Conservation (phyloP, 768 basidiomycete species). For the Tubosaeta sp. region DNA sequence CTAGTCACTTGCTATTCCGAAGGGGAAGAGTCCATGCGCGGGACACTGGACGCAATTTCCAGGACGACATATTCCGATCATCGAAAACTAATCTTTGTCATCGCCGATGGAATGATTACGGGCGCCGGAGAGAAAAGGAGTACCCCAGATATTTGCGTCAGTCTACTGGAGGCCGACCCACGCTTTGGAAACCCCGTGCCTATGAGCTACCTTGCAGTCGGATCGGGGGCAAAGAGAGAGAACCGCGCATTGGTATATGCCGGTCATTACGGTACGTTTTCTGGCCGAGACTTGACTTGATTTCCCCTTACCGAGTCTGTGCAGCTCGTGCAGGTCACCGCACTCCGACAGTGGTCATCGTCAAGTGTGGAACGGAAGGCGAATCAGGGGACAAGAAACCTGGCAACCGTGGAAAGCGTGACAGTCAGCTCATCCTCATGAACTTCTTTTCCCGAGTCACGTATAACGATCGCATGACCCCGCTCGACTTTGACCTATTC, state of each 20-base stretch:
- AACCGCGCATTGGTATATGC: slow-evolving; percentile 99
- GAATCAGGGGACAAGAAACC: slow-evolving; percentile 90
- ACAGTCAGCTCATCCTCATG: slow-evolving; percentile 98
- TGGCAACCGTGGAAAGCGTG: slow-evolving; percentile 97
- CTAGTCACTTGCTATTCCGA: slow-evolving; percentile 98
- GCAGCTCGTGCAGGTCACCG: slow-evolving; percentile 79
- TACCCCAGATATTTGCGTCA: slow-evolving; percentile 95
- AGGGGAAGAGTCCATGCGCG: slow-evolving; percentile 86
- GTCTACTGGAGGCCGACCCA: slow-evolving; percentile 86
- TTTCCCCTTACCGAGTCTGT: slow-evolving; percentile 2
- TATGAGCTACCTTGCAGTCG: slow-evolving; percentile 91
- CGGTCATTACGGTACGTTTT: slow-evolving; percentile 91
- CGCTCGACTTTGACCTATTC: slow-evolving; percentile 97
- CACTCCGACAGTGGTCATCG: slow-evolving; percentile 90
- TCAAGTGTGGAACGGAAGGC: slow-evolving; percentile 91
- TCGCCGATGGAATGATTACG: slow-evolving; percentile 99
- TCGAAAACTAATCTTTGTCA: slow-evolving; percentile 88
- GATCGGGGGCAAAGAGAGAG: slow-evolving; percentile 81
- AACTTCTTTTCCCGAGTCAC: slow-evolving; percentile 99
- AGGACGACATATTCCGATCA: slow-evolving; percentile 86
- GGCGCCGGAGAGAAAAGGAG: slow-evolving; percentile 94
- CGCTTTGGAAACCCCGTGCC: slow-evolving; percentile 94
- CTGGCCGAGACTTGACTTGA: not conserved
- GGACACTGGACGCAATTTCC: slow-evolving; percentile 92
- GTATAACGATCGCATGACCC: slow-evolving; percentile 98